phyloP scores from a whole-genome alignment of 106 monocot genomes.

The Agapanthus africanus region DNA sequence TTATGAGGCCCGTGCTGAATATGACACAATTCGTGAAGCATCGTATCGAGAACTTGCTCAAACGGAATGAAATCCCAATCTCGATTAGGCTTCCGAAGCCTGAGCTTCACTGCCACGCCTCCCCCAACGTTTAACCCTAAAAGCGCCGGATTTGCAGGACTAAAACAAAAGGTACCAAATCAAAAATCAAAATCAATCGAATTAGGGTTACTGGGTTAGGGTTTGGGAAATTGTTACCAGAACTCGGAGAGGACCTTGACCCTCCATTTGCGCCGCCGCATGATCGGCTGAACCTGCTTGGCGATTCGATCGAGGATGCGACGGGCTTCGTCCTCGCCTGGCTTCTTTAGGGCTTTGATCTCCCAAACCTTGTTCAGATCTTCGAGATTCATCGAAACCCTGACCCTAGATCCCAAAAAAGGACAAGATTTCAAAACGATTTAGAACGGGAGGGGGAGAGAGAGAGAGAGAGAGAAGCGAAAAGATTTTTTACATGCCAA shows the following conservation, averaged over 20 bases:
- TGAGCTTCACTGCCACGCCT: slow-evolving; percentile 70
- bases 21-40: slow-evolving; percentile 95
- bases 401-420: background rate
- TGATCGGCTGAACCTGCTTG: slow-evolving; percentile 94
- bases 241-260: slow-evolving; percentile 94
- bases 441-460: background rate
- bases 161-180: slow-evolving; percentile 2
- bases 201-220: background rate
- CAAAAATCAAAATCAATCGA: background rate
- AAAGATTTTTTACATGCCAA: too few species aligned
- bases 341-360: slow-evolving; percentile 68
- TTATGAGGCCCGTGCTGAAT: slow-evolving; percentile 74
- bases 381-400: slow-evolving; percentile 40
- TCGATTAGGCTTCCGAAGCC: slow-evolving; percentile 52
- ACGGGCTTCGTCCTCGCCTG: slow-evolving; percentile 57
- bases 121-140: slow-evolving; percentile 71
- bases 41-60: slow-evolving; percentile 90
- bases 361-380: slow-evolving; percentile 84
- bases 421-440: background rate
- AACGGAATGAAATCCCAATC: slow-evolving; percentile 82
- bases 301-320: slow-evolving; percentile 63
- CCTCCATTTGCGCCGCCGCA: slow-evolving; percentile 71
- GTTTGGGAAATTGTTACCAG: slow-evolving; percentile 34
- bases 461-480: too few species aligned
- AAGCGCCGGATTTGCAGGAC: slow-evolving; percentile 53